Base-by-base conservation (phyloP, 2,329 filamentous ascomycete species). In the Colletotrichum simmondsii region DNA sequence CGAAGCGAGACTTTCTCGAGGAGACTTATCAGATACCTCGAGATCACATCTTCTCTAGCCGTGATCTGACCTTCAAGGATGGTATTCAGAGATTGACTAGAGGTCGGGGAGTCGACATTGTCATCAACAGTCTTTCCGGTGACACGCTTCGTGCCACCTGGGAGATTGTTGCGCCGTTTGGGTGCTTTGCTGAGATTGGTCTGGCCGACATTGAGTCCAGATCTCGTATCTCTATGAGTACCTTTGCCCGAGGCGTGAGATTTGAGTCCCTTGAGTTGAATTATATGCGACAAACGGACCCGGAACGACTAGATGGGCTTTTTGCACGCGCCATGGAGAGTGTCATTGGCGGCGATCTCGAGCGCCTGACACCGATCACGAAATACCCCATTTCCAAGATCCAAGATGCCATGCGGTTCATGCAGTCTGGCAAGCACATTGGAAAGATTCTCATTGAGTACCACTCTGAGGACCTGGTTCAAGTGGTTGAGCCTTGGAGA, bases 361-460 rank as follows among this genome's bases (percentile, higher is more conserved):
- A 56, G 11, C n/a, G 10, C 65, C 75, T 4, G 68, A 73, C 12
- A 1, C 79, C 80, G 12, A 76, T 82, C 14, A 58, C 49, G 49
- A 60, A 75, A n/a, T 78, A 80, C 59, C 59, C 68, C 4, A 74
- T 77, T 0, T 74, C 76, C 4, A 67, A 81, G 2, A 76, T 85
- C 1, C 75, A 79, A 26, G 79, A 84, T 8, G 85, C 84, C 0
- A 85, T 87, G 74, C 77, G 84, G 0, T 80, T 82, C 57, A 83
- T 88, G 82, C 84, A 87, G 68, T 78, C 77, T 1, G 85, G 85
- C 1, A 77, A 77, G 42, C 85, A 87, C 73, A 83, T 84, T 58
- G 85, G 85, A 0, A 87, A 87, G 67, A 83, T 87, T 19, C 79
- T 87, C 19, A 63, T 85, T 28, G 75, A 72, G 53, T 71, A 78